A percentile compares a stretch with the other conserved stretches of the same genome.
Evolutionary conservation across 257 asterid species (phyloP).

Genomic region (Fraxinus anomala): DNA sequence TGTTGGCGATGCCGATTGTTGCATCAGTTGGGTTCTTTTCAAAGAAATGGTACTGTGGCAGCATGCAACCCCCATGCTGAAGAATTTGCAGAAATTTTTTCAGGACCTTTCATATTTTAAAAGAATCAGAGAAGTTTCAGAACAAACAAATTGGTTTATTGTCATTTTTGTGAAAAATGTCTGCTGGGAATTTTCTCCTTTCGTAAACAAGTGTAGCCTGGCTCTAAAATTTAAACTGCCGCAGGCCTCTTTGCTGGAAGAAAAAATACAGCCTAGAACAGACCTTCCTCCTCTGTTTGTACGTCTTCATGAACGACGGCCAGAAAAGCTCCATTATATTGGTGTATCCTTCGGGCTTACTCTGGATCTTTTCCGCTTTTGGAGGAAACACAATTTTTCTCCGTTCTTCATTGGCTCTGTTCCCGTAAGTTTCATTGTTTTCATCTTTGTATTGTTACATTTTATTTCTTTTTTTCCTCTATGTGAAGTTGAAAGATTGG

Average conservation of each 20-base stretch:
- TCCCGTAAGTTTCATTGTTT: conserved; percentile 50
- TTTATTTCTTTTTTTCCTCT: conserved; percentile 3
- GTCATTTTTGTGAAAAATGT: not conserved
- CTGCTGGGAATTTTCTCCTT: not conserved
- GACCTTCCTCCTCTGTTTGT: conserved; percentile 90
- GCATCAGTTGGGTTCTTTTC: not conserved
- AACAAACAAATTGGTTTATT: not conserved
- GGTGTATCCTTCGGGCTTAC: conserved; percentile 97
- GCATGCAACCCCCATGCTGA: not conserved
- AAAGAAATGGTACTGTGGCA: not conserved
- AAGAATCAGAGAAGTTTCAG: not conserved
- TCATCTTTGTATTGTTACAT: conserved; percentile 7
- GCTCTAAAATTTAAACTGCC: conserved; percentile 17
- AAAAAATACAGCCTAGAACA: conserved; percentile 68
- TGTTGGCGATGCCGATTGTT: not conserved
- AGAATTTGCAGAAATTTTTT: not conserved
- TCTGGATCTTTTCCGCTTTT: conserved; percentile 81
- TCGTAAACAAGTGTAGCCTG: not conserved
- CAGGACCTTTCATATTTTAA: not conserved
- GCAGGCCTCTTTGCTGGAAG: conserved; percentile 86
- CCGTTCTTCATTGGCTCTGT: conserved; percentile 78
- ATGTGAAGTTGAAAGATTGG: conserved; percentile 7
- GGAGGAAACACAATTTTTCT: conserved; percentile 89
- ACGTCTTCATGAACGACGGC: conserved; percentile 76
- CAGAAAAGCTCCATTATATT: conserved; percentile 88